Evolutionary conservation across 768 basidiomycete species (phyloP), one percentile per base, ranked within the genome.

Genomic region (Leccinum longicurvipes): DNA sequence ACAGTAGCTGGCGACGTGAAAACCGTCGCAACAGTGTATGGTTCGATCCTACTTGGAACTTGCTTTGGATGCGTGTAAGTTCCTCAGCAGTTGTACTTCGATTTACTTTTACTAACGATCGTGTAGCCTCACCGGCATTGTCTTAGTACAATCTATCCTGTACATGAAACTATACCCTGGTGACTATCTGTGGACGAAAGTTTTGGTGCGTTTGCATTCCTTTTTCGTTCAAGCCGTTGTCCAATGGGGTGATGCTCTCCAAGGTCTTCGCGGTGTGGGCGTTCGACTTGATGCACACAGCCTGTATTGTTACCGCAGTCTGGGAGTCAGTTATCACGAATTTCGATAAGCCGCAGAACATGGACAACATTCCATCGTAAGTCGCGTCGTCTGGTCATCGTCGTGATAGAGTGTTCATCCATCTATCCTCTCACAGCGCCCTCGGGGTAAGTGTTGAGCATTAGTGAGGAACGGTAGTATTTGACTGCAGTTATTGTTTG

Each of bases 151-250:
- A 64, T 62, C 47, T 42, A 7, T 71, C 23, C 19, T 71, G 46
- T 71, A 71, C 47, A 72, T 50, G 44, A 71, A 69, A 27, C 57
- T 72, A 51, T 71, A 71, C 54, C 69, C 70, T 5, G 55, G 59
- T 5, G 70, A 71, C 44, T 66, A 34, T 29, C 21, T 31, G 1
- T 59, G 60, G 60, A 72, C 66, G 4, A 71, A 71, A 50, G n/a
- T 55, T 21, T 47, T 71, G 69, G 70, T 71, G 5, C 6, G 67
- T n/a, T n/a, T 54, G 3, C 1, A 17, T 14, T 8, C 28, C 8
- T 1, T 9, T n/a, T 41, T 36, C 7, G 1, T 8, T 29, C 14
- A 0, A 9, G 2, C 15, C 3, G 21, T n/a, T 19, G 23, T 44
- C 42, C 4, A 31, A 29, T 27, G 12, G 56, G 29, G 15, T 6